Evolutionary conservation across 805 yeast species (phyloP).

Genomic region (Candida palmyrensis): DNA sequence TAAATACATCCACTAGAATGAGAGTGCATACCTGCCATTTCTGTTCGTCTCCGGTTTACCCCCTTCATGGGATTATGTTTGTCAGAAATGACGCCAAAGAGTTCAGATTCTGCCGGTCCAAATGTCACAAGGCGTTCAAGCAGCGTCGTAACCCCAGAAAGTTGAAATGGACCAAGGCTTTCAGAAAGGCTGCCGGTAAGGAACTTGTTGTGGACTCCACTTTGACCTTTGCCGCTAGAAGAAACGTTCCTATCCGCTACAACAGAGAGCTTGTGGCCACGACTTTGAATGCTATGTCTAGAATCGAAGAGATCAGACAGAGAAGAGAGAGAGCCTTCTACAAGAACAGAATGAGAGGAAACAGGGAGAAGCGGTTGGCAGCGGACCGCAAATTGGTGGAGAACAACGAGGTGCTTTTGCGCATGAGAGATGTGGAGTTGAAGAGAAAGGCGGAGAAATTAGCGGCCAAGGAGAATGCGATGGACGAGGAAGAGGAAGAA

Average conservation of each 20-base stretch:
- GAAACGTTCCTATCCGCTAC: slow-evolving; percentile 97
- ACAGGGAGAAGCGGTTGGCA: slow-evolving; percentile 79
- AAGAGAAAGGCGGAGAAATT: slow-evolving; percentile 69
- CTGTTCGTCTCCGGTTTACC: slow-evolving; percentile 93
- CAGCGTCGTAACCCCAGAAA: slow-evolving; percentile 98
- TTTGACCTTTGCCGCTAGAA: slow-evolving; percentile 91
- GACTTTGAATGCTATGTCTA: slow-evolving; percentile 90
- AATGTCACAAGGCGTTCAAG: slow-evolving; percentile 95
- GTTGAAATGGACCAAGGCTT: slow-evolving; percentile 97
- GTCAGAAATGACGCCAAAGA: slow-evolving; percentile 98
- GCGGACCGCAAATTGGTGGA: slow-evolving; percentile 87
- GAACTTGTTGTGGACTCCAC: slow-evolving; percentile 97
- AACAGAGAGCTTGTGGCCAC: slow-evolving; percentile 94
- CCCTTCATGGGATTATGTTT: slow-evolving; percentile 86
- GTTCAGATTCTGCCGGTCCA: slow-evolving; percentile 94
- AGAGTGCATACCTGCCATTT: slow-evolving; percentile 91
- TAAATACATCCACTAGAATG: slow-evolving; percentile 37
- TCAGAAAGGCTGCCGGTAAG: slow-evolving; percentile 98
- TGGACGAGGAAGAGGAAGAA: slow-evolving; percentile 36
- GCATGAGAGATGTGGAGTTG: slow-evolving; percentile 89
- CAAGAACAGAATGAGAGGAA: slow-evolving; percentile 98
- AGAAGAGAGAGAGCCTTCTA: slow-evolving; percentile 98
- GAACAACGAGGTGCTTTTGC: slow-evolving; percentile 81
- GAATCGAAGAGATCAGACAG: slow-evolving; percentile 93
- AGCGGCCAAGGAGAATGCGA: slow-evolving; percentile 52